Evolutionary conservation across 805 yeast species (phyloP), one percentile per base, ranked within the genome.

Genomic region (Kregervanrija pseudodelftensis): DNA sequence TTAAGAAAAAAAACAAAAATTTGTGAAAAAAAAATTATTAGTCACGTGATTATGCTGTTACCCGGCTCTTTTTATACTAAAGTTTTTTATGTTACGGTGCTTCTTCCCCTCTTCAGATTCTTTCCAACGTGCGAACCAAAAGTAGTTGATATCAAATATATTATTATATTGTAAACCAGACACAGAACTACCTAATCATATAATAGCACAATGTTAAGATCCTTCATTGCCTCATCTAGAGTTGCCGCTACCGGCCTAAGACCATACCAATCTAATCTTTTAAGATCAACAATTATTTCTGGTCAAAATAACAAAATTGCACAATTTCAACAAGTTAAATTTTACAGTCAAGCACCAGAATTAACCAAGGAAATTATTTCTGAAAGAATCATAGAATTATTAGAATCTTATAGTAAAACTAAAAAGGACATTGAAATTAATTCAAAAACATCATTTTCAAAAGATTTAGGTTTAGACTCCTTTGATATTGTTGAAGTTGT

Each of bases 401-500:
- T 81, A 50, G 85, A 80, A 62, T 79, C 82, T 8, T 80, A 75
- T 64, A 81, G 75, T 53, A 80, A 80, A 58, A 71, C 77, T 15
- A 70, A 69, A 31, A 66, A 57, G 36, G 61, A 56, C 28, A 55
- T 52, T 8, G 49, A 56, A 28, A 65, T 73, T 37, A 51, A 58
- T 1, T 49, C 58, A 11, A 72, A 67, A 30, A 71, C 85, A 9
- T 71, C 79, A 41, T 79, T 82, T 64, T 72, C 74, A 50, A 77
- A 74, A 53, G 87, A 81, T 59, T 69, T 82, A 55, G 85, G 85
- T 1, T 70, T 80, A 51, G 88, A 82, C 61, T 81, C 87, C 2
- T 76, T 82, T 54, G 88, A 82, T 58, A 72, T 80, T 42, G 86
- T 80, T 45, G 88, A 82, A 62, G 81, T 83, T 30, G 68, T 81